These are phyloP conservation scores for Coprinellus aureogranulatus DNA, from an alignment of 768 basidiomycete genomes.

Conservation along the genomic window DNA sequence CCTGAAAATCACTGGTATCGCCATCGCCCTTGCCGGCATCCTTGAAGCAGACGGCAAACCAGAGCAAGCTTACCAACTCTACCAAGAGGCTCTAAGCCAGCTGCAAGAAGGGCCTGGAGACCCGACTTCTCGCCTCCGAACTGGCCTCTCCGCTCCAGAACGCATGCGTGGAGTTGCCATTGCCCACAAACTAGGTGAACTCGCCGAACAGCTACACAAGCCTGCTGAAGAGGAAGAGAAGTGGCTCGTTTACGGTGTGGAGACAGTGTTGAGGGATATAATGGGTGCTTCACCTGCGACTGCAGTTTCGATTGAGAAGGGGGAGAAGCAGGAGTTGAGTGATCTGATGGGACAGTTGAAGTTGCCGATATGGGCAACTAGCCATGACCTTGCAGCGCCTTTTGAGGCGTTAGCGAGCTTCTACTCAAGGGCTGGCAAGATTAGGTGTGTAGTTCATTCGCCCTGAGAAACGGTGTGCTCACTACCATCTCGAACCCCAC, in stretches of 20 bases:
- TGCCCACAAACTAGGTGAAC: slow-evolving; percentile 43
- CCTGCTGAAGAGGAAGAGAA: slow-evolving; percentile 39
- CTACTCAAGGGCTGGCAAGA: slow-evolving; percentile 53
- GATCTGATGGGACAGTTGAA: slow-evolving; percentile 49
- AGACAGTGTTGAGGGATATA: slow-evolving; percentile 38
- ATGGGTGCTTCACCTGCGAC: slow-evolving; percentile 20
- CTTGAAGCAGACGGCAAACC: slow-evolving; percentile 41
- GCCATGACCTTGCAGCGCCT: slow-evolving; percentile 62
- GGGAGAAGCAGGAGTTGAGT: slow-evolving; percentile 15
- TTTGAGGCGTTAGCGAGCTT: slow-evolving; percentile 65
- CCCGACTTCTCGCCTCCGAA: slow-evolving; percentile 12
- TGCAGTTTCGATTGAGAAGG: slow-evolving; percentile 5
- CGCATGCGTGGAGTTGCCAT: slow-evolving; percentile 38
- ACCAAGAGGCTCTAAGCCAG: slow-evolving; percentile 32
- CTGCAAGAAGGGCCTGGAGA: slow-evolving; percentile 27
- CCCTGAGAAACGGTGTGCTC: background rate
- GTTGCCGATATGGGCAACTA: slow-evolving; percentile 59
- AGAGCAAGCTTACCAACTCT: slow-evolving; percentile 37
- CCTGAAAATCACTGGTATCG: slow-evolving; percentile 68
- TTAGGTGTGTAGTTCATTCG: slow-evolving; percentile 43
- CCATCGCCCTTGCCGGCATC: slow-evolving; percentile 56
- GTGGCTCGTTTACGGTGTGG: slow-evolving; percentile 42
- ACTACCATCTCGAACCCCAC: slow-evolving; percentile 4
- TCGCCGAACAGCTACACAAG: slow-evolving; percentile 33
- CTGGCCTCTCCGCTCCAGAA: slow-evolving; percentile 14